These are phyloP conservation scores for Dicorynia guianensis DNA, from an alignment of 306 rosid species.

Conservation along the genomic window DNA sequence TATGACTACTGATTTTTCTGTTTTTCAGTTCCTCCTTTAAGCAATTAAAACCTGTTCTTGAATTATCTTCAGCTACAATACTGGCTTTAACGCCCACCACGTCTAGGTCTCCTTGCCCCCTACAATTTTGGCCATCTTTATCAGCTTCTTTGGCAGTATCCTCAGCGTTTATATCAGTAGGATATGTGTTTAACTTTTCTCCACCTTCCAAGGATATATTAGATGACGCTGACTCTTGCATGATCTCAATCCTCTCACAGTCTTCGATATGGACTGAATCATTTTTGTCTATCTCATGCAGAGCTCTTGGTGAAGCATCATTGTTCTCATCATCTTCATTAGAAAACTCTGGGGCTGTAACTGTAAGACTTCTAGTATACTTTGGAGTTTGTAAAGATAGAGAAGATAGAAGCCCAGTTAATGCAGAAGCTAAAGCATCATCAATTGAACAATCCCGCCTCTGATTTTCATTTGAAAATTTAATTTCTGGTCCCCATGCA, in stretches of 20 bases:
- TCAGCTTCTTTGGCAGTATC: constrained; percentile 41
- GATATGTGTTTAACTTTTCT: constrained; percentile 34
- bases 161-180: constrained; percentile 41
- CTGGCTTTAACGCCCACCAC: constrained; percentile 25
- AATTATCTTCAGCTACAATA: constrained; percentile 36
- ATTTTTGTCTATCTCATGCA: constrained; percentile 35
- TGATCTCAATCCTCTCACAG: constrained; percentile 35
- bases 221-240: constrained; percentile 40
- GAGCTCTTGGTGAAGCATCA: constrained; percentile 35
- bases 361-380: constrained; percentile 46
- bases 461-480: constrained; percentile 48
- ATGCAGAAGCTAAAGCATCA: constrained; percentile 83
- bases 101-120: constrained; percentile 38
- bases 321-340: constrained; percentile 53
- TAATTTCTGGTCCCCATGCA: constrained; percentile 33
- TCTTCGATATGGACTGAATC: constrained; percentile 39
- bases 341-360: constrained; percentile 70
- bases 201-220: constrained; percentile 37
- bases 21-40: constrained; percentile 40
- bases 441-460: constrained; percentile 67
- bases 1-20: constrained; percentile 35
- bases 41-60: constrained; percentile 29
- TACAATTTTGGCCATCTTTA: constrained; percentile 8
- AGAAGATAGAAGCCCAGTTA: constrained; percentile 72
- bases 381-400: constrained; percentile 47